Evolutionary conservation across 352 stramenopile species (phyloP), one percentile per base, ranked within the genome.

Genomic region (Phytophthora quininea): DNA sequence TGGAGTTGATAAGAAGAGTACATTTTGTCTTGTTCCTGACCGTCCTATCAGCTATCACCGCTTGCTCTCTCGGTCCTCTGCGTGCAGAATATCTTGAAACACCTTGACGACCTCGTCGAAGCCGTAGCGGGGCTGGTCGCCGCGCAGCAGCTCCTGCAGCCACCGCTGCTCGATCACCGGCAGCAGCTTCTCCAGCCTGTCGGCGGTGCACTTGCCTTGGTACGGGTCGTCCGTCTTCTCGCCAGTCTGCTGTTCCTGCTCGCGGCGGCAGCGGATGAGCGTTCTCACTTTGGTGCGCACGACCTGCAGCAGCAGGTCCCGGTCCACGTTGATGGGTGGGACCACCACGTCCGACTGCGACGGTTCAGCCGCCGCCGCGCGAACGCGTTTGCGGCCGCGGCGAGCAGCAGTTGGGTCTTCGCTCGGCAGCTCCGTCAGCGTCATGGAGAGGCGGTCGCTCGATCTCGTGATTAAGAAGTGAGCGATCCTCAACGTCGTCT

Each of bases 251-350:
- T 67, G n/a, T n/a, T n/a, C 55, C 35, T 42, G 46, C 7, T 55
- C 27, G 27, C 59, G 48, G 19, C 58, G 58, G 32, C 62, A 68
- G 46, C 71, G 70, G 51, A 73, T 69, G 54, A 74, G 62, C 30
- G 64, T 73, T 55, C 71, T 56, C 43, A 82, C 68, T 29, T 74
- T 73, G 32, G 74, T 60, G 64, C 74, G 74, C 54, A 82, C 67
- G 54, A 82, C 74, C 40, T 72, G 74, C 32, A 74, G 38, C 40
- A 82, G 62, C n/a, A 82, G 61, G 52, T 82, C 74, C 30, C 77
- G 64, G 67, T 82, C 74, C 37, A 82, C 74, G 45, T 49, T 58
- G 50, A 76, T 72, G 31, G 64, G 58, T 27, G 64, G 58, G 42
- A 72, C 65, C 14, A 42, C 35, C n/a, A 58, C 52, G 49, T 67